Evolutionary conservation across 768 basidiomycete species (phyloP).

Genomic region (Leccinum broughii): DNA sequence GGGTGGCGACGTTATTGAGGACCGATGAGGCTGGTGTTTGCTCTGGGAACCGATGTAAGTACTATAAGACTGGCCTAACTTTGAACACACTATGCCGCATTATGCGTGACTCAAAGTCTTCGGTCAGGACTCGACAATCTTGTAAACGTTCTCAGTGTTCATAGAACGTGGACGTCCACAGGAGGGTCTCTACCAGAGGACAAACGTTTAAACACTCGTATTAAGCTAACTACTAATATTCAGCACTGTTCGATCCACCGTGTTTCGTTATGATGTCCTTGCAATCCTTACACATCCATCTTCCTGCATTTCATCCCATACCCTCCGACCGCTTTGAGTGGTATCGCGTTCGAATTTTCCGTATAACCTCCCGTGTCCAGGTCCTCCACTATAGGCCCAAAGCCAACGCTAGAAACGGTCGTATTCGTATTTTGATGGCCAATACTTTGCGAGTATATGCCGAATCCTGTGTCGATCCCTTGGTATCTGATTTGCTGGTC

Average conservation of each 20-base stretch:
- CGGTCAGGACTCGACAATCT: neutral
- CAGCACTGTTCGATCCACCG: neutral
- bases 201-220: neutral
- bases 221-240: neutral
- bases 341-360: neutral
- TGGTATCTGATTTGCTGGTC: neutral
- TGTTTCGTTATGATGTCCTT: neutral
- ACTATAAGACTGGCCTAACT: neutral
- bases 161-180: neutral
- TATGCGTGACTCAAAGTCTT: neutral
- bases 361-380: neutral
- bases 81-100: neutral
- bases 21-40: neutral
- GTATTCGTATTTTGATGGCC: neutral
- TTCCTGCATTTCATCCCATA: neutral
- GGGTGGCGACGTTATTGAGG: neutral
- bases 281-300: neutral
- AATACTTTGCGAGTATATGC: neutral
- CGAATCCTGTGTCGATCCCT: neutral
- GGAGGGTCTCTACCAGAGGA: neutral
- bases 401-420: neutral
- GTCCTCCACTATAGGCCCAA: neutral
- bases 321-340: neutral
- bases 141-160: too few relatives aligned
- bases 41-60: neutral